Evolutionary conservation across 2,329 filamentous ascomycete genomes (phyloP).

Genomic region (Tothia fuscella): DNA sequence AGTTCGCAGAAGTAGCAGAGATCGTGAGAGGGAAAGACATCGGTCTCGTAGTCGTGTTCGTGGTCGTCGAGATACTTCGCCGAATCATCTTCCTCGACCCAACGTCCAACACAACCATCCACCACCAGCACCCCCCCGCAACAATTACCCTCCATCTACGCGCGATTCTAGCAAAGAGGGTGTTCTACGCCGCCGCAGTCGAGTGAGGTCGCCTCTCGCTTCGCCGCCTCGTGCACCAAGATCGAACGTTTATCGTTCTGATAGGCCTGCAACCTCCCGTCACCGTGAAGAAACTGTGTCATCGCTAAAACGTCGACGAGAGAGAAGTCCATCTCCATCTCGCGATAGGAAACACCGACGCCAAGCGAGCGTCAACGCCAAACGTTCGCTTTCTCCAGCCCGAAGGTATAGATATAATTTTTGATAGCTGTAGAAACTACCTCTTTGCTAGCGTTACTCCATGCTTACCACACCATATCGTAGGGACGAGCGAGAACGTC

Average conservation of each 20-base stretch:
- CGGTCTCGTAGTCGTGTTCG: conserved; percentile 3
- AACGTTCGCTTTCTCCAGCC: background rate
- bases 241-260: conserved; percentile 23
- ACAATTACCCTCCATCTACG: background rate
- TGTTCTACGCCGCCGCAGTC: conserved; percentile 22
- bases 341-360: conserved; percentile 21
- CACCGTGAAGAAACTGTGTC: conserved; percentile 23
- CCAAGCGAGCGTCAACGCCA: conserved; percentile 5
- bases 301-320: conserved; percentile 28
- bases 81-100: background rate
- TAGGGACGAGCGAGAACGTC: conserved; percentile 17
- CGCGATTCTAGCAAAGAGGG: conserved; percentile 14
- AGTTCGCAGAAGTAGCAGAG: conserved; percentile 2
- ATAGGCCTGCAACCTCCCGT: conserved; percentile 16
- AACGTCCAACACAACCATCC: background rate
- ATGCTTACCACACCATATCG: background rate
- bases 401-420: too few relatives aligned
- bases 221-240: conserved; percentile 12
- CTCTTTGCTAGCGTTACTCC: background rate
- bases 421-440: too few relatives aligned
- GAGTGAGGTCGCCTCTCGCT: conserved; percentile 13
- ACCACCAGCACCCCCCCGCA: background rate
- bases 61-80: conserved; percentile 3
- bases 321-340: conserved; percentile 23
- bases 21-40: conserved; percentile 6